Conservation (phyloP, 1,139 yeast species). For the Lodderomyces orthopsilosis region DNA sequence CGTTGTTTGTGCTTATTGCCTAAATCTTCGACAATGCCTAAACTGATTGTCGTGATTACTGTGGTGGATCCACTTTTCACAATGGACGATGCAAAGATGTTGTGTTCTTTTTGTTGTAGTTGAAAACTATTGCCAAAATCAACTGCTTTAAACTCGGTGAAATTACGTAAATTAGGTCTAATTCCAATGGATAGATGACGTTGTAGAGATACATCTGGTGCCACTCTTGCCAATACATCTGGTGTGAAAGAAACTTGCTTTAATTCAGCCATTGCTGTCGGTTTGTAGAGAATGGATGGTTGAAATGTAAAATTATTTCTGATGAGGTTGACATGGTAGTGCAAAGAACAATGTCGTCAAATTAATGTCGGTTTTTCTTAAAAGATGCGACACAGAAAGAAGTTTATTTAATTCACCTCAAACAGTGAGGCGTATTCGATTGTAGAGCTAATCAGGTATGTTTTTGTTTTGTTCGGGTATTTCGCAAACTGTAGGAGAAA, state of each 20-base stretch:
- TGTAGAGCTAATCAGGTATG: no score
- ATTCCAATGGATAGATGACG: conserved; percentile 72
- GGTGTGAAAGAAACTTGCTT: conserved; percentile 66
- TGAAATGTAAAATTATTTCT: background rate
- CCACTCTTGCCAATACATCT: conserved; percentile 75
- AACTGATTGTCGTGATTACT: conserved; percentile 71
- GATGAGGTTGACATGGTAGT: no score
- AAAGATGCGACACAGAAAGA: background rate
- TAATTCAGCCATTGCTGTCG: conserved; percentile 17
- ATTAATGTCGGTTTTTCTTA: background rate
- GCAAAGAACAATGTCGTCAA: background rate
- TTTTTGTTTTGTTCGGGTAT: no score
- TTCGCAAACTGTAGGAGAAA: no score
- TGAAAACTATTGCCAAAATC: conserved; percentile 26
- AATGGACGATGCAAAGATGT: conserved; percentile 69
- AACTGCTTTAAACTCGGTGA: conserved; percentile 69
- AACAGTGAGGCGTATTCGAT: no score
- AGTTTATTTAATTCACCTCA: no score
- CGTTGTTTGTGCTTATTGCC: conserved; percentile 22
- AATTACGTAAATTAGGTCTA: conserved; percentile 69
- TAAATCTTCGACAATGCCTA: conserved; percentile 57
- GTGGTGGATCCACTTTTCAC: conserved; percentile 73
- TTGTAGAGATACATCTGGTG: conserved; percentile 80
- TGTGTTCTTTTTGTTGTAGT: conserved; percentile 32
- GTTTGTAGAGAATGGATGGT: background rate